Evolutionary conservation across 148 eudicot species (phyloP).

Genomic region (Rhododendron griersonianum): DNA sequence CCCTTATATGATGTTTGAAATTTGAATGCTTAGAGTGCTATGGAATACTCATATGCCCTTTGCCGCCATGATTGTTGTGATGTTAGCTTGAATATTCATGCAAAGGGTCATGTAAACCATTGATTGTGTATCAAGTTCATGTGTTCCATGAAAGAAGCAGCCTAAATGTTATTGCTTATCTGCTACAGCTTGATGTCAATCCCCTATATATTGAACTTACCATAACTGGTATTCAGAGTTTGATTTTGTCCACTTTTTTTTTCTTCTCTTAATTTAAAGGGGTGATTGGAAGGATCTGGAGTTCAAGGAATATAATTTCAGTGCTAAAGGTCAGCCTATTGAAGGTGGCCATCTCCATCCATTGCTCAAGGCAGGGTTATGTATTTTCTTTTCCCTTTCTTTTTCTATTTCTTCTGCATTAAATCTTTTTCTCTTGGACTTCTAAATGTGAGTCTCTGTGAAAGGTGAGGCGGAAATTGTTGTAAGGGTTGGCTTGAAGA

Average conservation of each 20-base stretch:
- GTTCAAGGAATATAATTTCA: slow-evolving; percentile 89
- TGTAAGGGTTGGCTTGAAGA: background rate
- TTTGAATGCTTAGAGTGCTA: background rate
- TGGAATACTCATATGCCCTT: background rate
- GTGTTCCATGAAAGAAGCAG: background rate
- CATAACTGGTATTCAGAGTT: background rate
- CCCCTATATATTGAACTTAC: background rate
- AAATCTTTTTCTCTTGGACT: background rate
- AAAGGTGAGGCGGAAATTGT: background rate
- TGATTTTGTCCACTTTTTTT: background rate
- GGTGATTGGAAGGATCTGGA: slow-evolving; percentile 83
- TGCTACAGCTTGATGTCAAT: background rate
- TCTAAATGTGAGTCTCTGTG: background rate
- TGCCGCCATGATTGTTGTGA: background rate
- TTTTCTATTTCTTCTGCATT: background rate
- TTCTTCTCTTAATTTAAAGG: slow-evolving; percentile 27
- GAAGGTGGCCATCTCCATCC: slow-evolving; percentile 95
- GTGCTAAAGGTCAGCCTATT: slow-evolving; percentile 76
- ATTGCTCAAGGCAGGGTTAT: slow-evolving; percentile 70
- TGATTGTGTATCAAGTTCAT: background rate
- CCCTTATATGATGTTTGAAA: background rate
- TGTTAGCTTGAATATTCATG: background rate
- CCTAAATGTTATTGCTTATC: background rate
- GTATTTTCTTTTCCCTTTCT: background rate
- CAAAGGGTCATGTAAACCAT: background rate